phyloP scores from a whole-genome alignment of 176 grass and related monocot genomes.

The Lolium multiflorum region DNA sequence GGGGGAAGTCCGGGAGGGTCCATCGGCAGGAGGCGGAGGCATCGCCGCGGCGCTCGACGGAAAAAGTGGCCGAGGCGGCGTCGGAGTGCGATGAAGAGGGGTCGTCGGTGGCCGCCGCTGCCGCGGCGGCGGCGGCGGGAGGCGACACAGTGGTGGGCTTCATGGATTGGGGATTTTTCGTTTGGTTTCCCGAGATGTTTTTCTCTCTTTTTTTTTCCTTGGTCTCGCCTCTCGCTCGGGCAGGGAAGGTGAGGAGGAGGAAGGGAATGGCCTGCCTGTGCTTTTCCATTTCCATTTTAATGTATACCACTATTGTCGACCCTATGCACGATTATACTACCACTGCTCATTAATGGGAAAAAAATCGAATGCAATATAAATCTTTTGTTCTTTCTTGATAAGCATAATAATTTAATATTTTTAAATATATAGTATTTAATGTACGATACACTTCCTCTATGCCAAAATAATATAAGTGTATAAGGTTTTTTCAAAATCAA shows the following conservation, averaged over 20 bases:
- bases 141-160: conserved; percentile 51
- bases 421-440: too few relatives aligned
- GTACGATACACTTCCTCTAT: too few relatives aligned
- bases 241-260: not conserved
- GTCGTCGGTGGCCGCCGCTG: conserved; percentile 46
- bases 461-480: too few relatives aligned
- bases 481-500: too few relatives aligned
- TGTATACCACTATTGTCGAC: not conserved
- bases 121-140: conserved; percentile 39
- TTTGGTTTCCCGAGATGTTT: conserved; percentile 41
- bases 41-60: conserved; percentile 73
- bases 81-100: conserved; percentile 52
- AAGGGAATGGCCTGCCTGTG: not conserved
- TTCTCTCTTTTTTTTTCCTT: conserved; percentile 13
- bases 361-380: too few relatives aligned
- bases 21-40: conserved; percentile 86
- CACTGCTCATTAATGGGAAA: too few relatives aligned
- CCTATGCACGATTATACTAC: too few relatives aligned
- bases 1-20: conserved; percentile 80
- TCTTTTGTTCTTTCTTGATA: too few relatives aligned
- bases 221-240: conserved; percentile 12
- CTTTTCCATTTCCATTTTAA: not conserved
- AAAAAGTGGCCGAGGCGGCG: conserved; percentile 47
- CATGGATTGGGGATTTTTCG: conserved; percentile 70
- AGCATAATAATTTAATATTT: too few relatives aligned